These are phyloP conservation scores for Leccinum pellstonianum DNA, from an alignment of 768 basidiomycete genomes.

Conservation along the genomic window DNA sequence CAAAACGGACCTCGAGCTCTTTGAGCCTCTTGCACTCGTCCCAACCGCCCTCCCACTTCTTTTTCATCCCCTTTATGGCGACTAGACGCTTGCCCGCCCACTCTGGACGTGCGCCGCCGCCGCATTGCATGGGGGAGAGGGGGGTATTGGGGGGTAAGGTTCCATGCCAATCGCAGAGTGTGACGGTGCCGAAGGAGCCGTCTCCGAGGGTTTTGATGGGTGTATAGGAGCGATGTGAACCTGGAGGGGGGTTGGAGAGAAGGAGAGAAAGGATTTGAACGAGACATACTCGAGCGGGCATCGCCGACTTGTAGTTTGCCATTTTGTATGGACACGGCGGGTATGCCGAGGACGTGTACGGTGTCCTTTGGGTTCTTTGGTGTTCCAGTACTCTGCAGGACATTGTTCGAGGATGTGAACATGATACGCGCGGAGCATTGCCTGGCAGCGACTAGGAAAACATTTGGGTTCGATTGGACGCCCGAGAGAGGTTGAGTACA, in stretches of 20 bases:
- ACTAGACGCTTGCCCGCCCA: constrained; percentile 94
- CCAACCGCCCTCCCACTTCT: constrained; percentile 97
- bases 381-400: constrained; percentile 22
- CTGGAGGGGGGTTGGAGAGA: constrained; percentile 38
- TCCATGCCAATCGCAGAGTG: constrained; percentile 99
- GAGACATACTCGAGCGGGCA: constrained; percentile 63
- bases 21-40: constrained; percentile 93
- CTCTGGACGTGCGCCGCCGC: constrained; percentile 87
- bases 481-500: not conserved
- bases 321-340: constrained; percentile 71
- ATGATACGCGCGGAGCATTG: constrained; percentile 36
- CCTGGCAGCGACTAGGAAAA: constrained; percentile 25
- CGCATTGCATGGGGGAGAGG: constrained; percentile 93
- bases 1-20: constrained; percentile 80
- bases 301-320: constrained; percentile 72
- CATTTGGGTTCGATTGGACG: constrained; percentile 9
- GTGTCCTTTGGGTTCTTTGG: constrained; percentile 48
- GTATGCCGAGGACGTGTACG: constrained; percentile 68
- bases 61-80: constrained; percentile 98
- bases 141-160: constrained; percentile 88
- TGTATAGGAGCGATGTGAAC: constrained; percentile 85
- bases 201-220: constrained; percentile 96
- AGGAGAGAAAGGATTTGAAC: constrained; percentile 1
- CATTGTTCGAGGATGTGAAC: constrained; percentile 35
- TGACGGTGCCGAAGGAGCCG: constrained; percentile 98